Evolutionary conservation across 345 rosid genomes (phyloP).

Genomic region (Cardamine resedifolia): DNA sequence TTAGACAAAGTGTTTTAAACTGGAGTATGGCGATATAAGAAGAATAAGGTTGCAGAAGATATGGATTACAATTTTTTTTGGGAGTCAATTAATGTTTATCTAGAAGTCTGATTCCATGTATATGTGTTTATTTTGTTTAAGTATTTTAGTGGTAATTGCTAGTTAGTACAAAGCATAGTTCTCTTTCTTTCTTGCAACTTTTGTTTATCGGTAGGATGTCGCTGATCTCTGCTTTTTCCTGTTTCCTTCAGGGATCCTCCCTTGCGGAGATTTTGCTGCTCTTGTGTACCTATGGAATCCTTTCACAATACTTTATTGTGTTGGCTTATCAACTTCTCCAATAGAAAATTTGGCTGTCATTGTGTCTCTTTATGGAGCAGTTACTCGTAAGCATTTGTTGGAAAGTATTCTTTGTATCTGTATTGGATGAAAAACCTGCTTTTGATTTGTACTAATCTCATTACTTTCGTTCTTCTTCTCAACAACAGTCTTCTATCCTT

Average conservation of each 20-base stretch:
- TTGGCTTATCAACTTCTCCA: conserved; percentile 89
- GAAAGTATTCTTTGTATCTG: background rate
- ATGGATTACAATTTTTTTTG: background rate
- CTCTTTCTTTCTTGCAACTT: background rate
- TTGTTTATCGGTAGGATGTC: background rate
- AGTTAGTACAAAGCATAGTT: background rate
- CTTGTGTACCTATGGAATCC: conserved; percentile 89
- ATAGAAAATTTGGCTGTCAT: conserved; percentile 70
- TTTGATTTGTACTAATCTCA: background rate
- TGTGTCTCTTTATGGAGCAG: conserved; percentile 71
- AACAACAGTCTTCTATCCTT: background rate
- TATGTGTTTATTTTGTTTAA: background rate
- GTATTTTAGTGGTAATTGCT: background rate
- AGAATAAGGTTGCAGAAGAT: background rate
- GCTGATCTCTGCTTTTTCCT: conserved; percentile 6
- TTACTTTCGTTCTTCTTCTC: background rate
- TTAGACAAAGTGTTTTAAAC: background rate
- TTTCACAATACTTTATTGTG: conserved; percentile 72
- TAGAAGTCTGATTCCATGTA: background rate
- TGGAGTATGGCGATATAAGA: background rate
- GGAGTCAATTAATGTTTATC: background rate
- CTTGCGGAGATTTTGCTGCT: conserved; percentile 78
- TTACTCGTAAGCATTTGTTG: conserved; percentile 50
- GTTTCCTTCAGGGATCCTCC: conserved; percentile 45
- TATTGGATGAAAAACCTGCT: background rate